These are phyloP conservation scores for Diplotaxis tenuifolia DNA, from an alignment of 345 rosid genomes.

Conservation along the genomic window DNA sequence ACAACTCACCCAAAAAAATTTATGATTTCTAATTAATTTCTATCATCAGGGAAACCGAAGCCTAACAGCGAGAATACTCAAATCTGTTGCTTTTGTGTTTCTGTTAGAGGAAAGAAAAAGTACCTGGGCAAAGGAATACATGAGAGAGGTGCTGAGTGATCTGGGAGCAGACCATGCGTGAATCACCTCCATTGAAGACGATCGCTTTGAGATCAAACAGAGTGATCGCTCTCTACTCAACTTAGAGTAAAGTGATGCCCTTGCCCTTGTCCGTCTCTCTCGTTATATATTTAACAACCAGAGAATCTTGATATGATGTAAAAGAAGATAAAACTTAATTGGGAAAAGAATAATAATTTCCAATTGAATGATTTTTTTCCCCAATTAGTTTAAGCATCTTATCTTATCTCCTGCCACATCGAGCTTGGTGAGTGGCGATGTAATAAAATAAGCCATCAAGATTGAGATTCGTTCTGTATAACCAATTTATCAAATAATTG, in stretches of 20 bases:
- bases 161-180: slow-evolving; percentile 91
- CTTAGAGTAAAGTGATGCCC: not conserved
- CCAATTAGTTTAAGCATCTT: not conserved
- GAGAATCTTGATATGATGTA: slow-evolving; percentile 10
- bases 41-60: too few relatives aligned
- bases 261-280: slow-evolving; percentile 9
- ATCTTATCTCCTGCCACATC: slow-evolving; percentile 22
- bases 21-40: too few relatives aligned
- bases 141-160: slow-evolving; percentile 76
- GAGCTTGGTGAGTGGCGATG: slow-evolving; percentile 16
- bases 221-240: slow-evolving; percentile 3
- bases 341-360: not conserved
- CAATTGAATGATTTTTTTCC: not conserved
- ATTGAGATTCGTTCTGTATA: not conserved
- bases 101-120: not conserved
- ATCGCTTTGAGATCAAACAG: not conserved
- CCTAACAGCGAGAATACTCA: too few relatives aligned
- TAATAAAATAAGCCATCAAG: not conserved
- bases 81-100: too few relatives aligned
- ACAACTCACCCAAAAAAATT: not conserved
- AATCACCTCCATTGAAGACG: slow-evolving; percentile 51
- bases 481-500: not conserved
- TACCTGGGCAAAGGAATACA: slow-evolving; percentile 94
- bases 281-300: not conserved
- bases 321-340: not conserved